Conservation (phyloP, 2,329 filamentous ascomycete species). For the Emydomyces testavorans region DNA sequence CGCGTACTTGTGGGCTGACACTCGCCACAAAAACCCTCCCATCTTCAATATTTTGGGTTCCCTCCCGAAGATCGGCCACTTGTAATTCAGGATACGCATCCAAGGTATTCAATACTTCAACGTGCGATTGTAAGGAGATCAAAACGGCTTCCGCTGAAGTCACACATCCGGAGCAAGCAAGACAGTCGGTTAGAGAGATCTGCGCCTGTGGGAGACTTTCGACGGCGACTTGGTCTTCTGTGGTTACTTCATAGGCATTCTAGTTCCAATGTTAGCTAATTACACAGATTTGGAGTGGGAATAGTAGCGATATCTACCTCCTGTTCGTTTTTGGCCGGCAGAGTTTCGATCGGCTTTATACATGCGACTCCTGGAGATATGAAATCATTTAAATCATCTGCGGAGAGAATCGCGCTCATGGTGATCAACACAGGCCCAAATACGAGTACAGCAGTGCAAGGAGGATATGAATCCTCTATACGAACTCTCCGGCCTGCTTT, state of each 20-base stretch:
- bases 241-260: constrained; percentile 71
- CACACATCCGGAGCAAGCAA: constrained; percentile 94
- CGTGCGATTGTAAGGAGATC: constrained; percentile 85
- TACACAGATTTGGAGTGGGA: neutral
- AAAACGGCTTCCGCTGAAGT: constrained; percentile 96
- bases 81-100: constrained; percentile 47
- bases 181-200: constrained; percentile 92
- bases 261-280: neutral
- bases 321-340: constrained; percentile 52
- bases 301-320: too few relatives aligned
- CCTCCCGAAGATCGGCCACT: constrained; percentile 45
- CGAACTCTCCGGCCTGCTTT: neutral
- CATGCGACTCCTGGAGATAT: constrained; percentile 95
- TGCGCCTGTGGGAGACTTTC: constrained; percentile 60
- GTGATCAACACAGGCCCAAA: constrained; percentile 19
- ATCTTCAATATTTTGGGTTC: constrained; percentile 40
- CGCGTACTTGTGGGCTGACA: constrained; percentile 80
- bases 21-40: constrained; percentile 79
- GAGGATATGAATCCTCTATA: neutral
- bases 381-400: constrained; percentile 97
- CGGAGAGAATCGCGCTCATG: constrained; percentile 96
- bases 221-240: constrained; percentile 63
- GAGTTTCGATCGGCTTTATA: constrained; percentile 91
- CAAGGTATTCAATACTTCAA: constrained; percentile 73
- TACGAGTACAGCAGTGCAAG: neutral